A percentile compares a stretch with the other conserved stretches of the same genome.
These are phyloP conservation scores for Straminergon stramineum DNA, from an alignment of 225 moss, liverwort and hornwort species.

Conservation along the genomic window DNA sequence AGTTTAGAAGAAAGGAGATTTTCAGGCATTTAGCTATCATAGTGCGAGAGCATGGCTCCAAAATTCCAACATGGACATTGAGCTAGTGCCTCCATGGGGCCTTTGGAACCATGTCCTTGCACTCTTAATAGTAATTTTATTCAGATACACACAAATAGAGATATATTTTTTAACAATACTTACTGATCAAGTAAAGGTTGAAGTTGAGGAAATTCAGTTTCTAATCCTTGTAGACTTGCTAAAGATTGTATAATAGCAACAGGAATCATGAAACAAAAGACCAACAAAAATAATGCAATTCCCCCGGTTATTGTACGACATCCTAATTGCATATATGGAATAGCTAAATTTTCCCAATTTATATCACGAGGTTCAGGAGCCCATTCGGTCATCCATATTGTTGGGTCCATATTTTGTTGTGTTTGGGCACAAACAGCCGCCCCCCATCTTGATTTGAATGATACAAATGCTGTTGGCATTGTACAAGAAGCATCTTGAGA, in stretches of 20 bases:
- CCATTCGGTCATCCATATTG: constrained; percentile 70
- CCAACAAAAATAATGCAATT: constrained; percentile 34
- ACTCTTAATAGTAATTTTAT: accelerated
- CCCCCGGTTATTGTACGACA: constrained; percentile 23
- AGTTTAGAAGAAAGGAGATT: neutral
- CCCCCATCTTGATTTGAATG: constrained; percentile 65
- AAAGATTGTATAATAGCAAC: constrained; percentile 54
- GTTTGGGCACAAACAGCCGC: constrained; percentile 71
- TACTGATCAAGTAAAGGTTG: constrained; percentile 19
- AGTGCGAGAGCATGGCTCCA: accelerated
- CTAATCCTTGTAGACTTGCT: constrained; percentile 52
- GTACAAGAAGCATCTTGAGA: constrained; percentile 10
- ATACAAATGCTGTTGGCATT: constrained; percentile 70
- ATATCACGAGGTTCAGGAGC: constrained; percentile 79
- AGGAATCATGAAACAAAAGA: constrained; percentile 59
- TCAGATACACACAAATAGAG: accelerated
- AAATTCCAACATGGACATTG: neutral
- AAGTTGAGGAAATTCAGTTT: constrained; percentile 22
- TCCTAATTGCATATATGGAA: constrained; percentile 51
- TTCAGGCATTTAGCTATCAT: accelerated
- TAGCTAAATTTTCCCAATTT: constrained; percentile 70
- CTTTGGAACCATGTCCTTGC: accelerated
- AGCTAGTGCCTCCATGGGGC: accelerated
- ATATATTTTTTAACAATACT: neutral
- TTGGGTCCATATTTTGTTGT: constrained; percentile 68